Base-by-base conservation (phyloP, 257 asterid species). In the Cynanchum wilfordii region DNA sequence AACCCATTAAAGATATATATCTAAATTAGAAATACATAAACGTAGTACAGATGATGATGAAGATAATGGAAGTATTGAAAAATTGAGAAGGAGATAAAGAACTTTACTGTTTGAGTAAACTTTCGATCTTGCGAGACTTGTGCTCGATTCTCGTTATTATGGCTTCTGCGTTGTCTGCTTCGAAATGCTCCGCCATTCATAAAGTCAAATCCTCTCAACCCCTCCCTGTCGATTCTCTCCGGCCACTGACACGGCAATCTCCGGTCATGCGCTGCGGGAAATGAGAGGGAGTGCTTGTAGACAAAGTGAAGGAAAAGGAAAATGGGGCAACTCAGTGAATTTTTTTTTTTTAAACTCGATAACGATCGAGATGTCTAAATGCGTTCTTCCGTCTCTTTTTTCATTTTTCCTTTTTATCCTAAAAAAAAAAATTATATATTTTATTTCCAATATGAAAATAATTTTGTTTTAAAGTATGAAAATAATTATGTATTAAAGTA, bases 71-170 rank as follows among this genome's bases (percentile, higher is more conserved):
- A 17, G 22, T 20, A 51, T 51, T 51, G 22, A 51, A 17, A 24
- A 15, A 8, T 55, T 20, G 13, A 22, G 3, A 73, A 50, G 5
- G 40, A 38, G 15, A 16, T 16, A 25, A 66, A 59, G 44, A 30
- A 65, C 30, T 0, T 60, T 78, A 95, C 97, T 90, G 98, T 81
- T 92, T 92, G 87, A 95, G 99, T 82, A 95, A 82, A 87, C 97
- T 92, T 55, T 95, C 99, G 84, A 95, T 95, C 88, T 91, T 95
- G 89, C 96, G 90, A 33, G 98, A 86, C 83, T 95, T 95, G 84
- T 95, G 97, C 68, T 95, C 97, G 83, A 95, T 95, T 80, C 99
- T 87, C 70, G 82, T 81, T 88, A 95, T 82, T 45, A 95, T 89
- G 75, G 96, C 99, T 84, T 87, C 98, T 20, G 89, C 85, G 69